Evolutionary conservation across 2,329 filamentous ascomycete genomes (phyloP), one percentile per base, ranked within the genome.

Genomic region (Endoconidiophora polonica): DNA sequence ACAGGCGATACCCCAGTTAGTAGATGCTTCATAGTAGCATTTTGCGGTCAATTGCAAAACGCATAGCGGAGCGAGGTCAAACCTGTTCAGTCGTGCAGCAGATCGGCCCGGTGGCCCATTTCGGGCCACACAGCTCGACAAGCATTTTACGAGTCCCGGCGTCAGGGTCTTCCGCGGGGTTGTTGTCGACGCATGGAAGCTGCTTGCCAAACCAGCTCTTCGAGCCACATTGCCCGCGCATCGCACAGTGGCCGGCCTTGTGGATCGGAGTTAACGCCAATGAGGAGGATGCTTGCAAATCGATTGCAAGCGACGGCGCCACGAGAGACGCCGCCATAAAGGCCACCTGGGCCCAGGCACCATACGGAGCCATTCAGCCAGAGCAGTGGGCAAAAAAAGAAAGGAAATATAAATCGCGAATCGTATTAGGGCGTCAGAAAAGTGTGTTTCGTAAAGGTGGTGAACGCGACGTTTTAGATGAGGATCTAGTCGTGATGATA

Each of bases 111-210:
- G 83, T 72, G 52, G 72, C 76, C 91, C 91, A 98, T 66, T 91
- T 82, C 33, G 78, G 71, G 39, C 93, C 91, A 61, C 91, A 98
- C 18, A 98, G 73, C 18, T 79, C 76, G 18, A 94, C 79, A 49
- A 98, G 71, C 66, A 90, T 81, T 58, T 83, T 71, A 54, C 87
- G 78, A 53, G 86, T 72, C 50, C 77, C 74, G 5, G 76, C 73
- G 20, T 83, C 77, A 1, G 90, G 90, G 33, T 83, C 74, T 55
- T 79, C 70, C 36, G 91, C 91, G 36, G 81, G 69, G 3, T 73
- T 87, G 62, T 98, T 98, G 66, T 98, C 90, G 12, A 88, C 79
- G 62, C 91, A 98, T 3, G 91, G 91, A 54, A 96, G 71, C 57
- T 94, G 78, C 52, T 86, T 83, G 50, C 87, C 86, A 59, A 96